phyloP scores from a whole-genome alignment of 495 filamentous ascomycete species.

The Penicillium robsamsonii region DNA sequence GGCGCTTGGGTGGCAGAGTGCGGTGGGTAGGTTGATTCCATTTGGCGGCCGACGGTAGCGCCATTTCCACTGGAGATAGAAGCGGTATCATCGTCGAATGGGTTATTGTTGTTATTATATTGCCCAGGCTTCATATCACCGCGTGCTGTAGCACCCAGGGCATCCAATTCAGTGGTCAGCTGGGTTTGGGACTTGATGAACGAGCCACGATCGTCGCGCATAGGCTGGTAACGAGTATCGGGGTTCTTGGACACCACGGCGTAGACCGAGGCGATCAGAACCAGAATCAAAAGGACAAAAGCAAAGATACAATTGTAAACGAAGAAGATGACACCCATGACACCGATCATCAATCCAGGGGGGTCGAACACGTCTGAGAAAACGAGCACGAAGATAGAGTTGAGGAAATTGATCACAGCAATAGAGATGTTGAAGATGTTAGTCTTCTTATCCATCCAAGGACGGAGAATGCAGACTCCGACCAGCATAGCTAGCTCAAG shows the following conservation, averaged over 20 bases:
- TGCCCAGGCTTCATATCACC: conserved; percentile 72
- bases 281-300: conserved; percentile 79
- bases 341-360: conserved; percentile 83
- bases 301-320: conserved; percentile 86
- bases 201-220: conserved; percentile 93
- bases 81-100: conserved; percentile 77
- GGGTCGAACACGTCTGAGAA: conserved; percentile 84
- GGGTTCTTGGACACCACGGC: conserved; percentile 92
- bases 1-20: conserved; percentile 22
- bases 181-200: conserved; percentile 98
- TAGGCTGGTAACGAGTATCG: conserved; percentile 92
- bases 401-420: conserved; percentile 84
- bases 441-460: conserved; percentile 99
- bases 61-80: conserved; percentile 57
- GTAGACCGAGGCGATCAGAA: conserved; percentile 78
- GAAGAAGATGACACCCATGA: conserved; percentile 94
- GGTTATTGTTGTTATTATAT: conserved; percentile 57
- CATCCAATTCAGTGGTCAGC: conserved; percentile 86
- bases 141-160: conserved; percentile 86
- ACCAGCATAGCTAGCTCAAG: conserved; percentile 84
- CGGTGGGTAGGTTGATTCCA: conserved; percentile 23
- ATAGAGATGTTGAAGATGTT: conserved; percentile 97
- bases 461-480: conserved; percentile 72
- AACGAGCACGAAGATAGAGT: conserved; percentile 79
- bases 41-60: conserved; percentile 31